Percentiles rank a stretch among this genome's conserved stretches.
phyloP scores from a whole-genome alignment of 176 grass and related monocot species.

The Guadua angustifolia region DNA sequence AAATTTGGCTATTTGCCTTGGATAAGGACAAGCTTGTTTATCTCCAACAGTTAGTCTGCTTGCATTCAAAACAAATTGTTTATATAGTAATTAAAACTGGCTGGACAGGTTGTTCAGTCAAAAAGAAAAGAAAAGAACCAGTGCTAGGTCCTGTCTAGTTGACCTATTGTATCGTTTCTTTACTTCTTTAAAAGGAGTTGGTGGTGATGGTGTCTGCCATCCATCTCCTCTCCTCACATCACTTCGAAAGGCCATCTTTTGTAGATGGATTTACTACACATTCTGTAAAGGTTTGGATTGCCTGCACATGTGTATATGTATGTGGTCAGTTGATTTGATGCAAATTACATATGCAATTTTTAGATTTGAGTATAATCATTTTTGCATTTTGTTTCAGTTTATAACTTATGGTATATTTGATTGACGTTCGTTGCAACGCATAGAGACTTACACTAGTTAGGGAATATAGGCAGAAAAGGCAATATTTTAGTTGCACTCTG shows the following conservation, averaged over 20 bases:
- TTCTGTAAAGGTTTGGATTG: too few species aligned
- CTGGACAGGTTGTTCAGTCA: not conserved
- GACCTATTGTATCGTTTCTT: not conserved
- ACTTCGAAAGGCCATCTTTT: not conserved
- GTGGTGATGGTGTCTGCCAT: not conserved
- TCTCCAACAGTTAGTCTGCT: not conserved
- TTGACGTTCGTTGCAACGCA: too few species aligned
- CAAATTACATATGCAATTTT: too few species aligned
- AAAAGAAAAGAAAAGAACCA: not conserved
- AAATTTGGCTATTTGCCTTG: not conserved
- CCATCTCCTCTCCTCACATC: not conserved
- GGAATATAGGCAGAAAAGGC: not conserved
- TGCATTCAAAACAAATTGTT: not conserved
- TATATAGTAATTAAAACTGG: constrained; percentile 10
- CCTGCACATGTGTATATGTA: too few species aligned
- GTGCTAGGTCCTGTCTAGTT: too few species aligned
- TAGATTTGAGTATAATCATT: too few species aligned
- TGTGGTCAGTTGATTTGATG: too few species aligned
- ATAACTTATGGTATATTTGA: too few species aligned
- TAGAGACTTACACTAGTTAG: not conserved
- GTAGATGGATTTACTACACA: too few species aligned
- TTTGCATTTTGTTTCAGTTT: too few species aligned
- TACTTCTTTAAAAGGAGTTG: not conserved
- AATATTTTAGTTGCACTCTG: not conserved
- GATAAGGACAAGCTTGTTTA: not conserved